Base-by-base conservation (phyloP, 2,329 filamentous ascomycete species). In the Trichoderma asperellum region DNA sequence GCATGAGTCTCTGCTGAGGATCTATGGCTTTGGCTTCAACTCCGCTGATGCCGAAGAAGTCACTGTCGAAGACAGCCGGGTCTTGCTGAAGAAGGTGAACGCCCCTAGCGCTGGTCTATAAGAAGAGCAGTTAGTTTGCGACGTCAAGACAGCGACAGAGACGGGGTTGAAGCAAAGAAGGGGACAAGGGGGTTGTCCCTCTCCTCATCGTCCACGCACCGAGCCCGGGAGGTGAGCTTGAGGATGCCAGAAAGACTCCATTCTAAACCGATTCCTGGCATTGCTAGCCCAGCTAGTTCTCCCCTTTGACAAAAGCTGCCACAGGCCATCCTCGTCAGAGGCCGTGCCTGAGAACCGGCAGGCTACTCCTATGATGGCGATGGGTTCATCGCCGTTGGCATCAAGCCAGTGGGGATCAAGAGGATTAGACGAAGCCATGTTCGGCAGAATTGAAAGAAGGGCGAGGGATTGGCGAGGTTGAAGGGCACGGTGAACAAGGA, bases 341-440 rank as follows among this genome's bases (percentile, higher is more conserved):
- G 78, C 74, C 53, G 73, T 73, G 2, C 81, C 80, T 5, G 81
- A 79, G 35, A 82, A 81, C 12, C 80, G 78, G 71, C 80, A 83
- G 5, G 75, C 79, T n/a, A 59, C 78, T 62, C 81, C 81, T 61
- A 83, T 74, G 35, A 83, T 76, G n/a, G 81, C 82, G 68, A 83
- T 82, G 27, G 81, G 80, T 64, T 81, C 79, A 2, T 18, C 61
- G 12, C 60, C 68, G 55, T 63, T 59, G 56, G 60, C 61, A 59
- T 69, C 68, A 4, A 69, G 61, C 68, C 53, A 65, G 12, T 43
- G 61, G n/a, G 68, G 24, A 21, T 65, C 57, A 4, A 57, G 35
- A 24, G 29, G 34, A 32, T 68, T 24, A 21, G 58, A 35, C 29
- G 57, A 55, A 56, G 66, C 52, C 66, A 68, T 68, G 29, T 1